These are phyloP conservation scores for Iris pallida DNA, from an alignment of 116 monocot species.

Conservation along the genomic window DNA sequence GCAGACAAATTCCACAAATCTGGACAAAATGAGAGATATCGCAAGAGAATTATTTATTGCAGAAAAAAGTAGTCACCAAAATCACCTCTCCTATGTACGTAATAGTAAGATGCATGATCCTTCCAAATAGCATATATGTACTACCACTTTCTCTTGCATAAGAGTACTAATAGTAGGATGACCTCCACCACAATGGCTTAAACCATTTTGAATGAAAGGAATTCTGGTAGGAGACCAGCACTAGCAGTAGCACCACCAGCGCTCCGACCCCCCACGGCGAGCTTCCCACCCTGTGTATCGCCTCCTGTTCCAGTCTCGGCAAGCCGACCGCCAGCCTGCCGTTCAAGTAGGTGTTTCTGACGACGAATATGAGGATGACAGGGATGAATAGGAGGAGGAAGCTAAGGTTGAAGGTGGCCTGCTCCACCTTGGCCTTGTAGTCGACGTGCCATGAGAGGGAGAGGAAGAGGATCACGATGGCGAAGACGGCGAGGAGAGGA, in stretches of 20 bases:
- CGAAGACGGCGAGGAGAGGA: constrained; percentile 37
- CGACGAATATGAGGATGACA: constrained; percentile 24
- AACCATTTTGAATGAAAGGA: constrained; percentile 55
- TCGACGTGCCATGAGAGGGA: constrained; percentile 30
- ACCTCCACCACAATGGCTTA: constrained; percentile 34
- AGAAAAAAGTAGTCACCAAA: too few species aligned
- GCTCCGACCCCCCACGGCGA: constrained; percentile 66
- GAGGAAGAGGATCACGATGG: constrained; percentile 59
- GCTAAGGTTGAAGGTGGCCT: constrained; percentile 19
- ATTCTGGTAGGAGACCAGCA: constrained; percentile 50
- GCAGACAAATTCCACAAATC: too few species aligned
- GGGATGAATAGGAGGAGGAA: constrained; percentile 41
- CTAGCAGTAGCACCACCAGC: constrained; percentile 37
- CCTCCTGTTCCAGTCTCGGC: constrained; percentile 23
- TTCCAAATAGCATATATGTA: too few species aligned
- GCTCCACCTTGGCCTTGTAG: constrained; percentile 33
- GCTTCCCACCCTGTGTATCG: constrained; percentile 31
- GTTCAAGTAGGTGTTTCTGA: constrained; percentile 17
- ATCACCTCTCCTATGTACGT: too few species aligned
- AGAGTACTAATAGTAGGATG: neutral
- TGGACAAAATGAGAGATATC: too few species aligned
- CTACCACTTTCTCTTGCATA: too few species aligned
- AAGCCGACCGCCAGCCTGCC: constrained; percentile 27
- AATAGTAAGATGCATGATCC: too few species aligned
- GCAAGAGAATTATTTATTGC: too few species aligned